Base-by-base conservation (phyloP, 2,329 filamentous ascomycete genomes). In the Penicillium sp. region DNA sequence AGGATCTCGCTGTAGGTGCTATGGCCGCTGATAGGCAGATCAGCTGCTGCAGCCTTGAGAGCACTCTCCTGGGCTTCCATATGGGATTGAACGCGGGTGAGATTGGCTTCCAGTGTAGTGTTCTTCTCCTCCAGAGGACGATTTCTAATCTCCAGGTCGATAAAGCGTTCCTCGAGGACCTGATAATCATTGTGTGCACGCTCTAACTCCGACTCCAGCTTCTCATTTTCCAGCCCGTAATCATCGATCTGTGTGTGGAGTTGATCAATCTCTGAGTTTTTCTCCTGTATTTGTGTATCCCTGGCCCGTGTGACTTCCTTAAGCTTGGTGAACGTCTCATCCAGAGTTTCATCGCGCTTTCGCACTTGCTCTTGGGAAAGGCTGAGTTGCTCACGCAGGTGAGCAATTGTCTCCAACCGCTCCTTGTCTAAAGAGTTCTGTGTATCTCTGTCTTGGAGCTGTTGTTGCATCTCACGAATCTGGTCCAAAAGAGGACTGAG, bases 1-100 rank as follows among this genome's bases (percentile, higher is more conserved):
- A 76, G 61, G n/a, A 77, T 72, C 40, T 77, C 72, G 24, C 63
- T 69, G 53, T 74, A 76, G 7, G 71, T 70, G 55, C 70, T 74
- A 24, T 68, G 69, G 7, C 65, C 65, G 4, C 61, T 67, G 5
- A 70, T 57, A 5, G 74, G 71, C 3, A 75, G 58, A 35, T 75
- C 72, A 9, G 66, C 69, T 13, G 74, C 74, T 34, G 74, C 67
- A 6, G 66, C 67, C 34, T 73, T 73, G 13, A 77, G 59, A 2
- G 72, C 72, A 49, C 70, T 73, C 49, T 70, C 66, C 49, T 75
- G 74, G 2, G 72, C 70, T 34, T 67, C 67, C 22, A 73, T 65
- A 47, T 75, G 72, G 2, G 72, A 69, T 48, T 72, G 72, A 11
- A 67, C 72, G 16, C 66, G 66, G 2, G 61, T 68, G 14, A 76